A percentile compares a stretch with the other conserved stretches of the same genome.
phyloP scores from a whole-genome alignment of 345 rosid species.

The Cardiospermum halicacabum region DNA sequence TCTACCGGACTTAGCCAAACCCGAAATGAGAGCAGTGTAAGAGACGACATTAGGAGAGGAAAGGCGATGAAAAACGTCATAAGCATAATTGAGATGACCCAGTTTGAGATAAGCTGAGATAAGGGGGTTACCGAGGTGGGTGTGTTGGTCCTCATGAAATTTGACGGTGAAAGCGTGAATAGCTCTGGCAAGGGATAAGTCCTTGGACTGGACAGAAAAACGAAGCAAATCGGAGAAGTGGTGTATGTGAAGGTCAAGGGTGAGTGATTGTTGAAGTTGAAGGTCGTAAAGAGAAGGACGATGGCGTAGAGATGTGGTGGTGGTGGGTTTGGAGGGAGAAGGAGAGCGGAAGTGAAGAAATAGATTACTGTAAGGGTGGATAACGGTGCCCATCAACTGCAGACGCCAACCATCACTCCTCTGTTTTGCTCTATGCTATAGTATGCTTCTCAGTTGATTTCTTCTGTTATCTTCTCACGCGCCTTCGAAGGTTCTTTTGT shows the following conservation, averaged over 20 bases:
- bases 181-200: constrained; percentile 46
- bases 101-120: constrained; percentile 60
- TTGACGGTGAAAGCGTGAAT: constrained; percentile 59
- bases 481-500: too few relatives aligned
- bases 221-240: constrained; percentile 42
- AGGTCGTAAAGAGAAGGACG: constrained; percentile 18
- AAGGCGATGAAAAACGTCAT: constrained; percentile 38
- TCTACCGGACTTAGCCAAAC: constrained; percentile 46
- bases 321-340: constrained; percentile 19
- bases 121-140: constrained; percentile 45
- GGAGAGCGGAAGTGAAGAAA: constrained; percentile 19
- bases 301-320: constrained; percentile 10
- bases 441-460: too few relatives aligned
- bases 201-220: constrained; percentile 40
- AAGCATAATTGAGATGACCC: constrained; percentile 49
- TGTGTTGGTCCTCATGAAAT: constrained; percentile 33
- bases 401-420: constrained; percentile 17
- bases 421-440: too few relatives aligned
- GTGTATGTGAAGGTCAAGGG: constrained; percentile 19
- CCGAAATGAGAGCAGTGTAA: constrained; percentile 58
- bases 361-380: constrained; percentile 25
- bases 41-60: constrained; percentile 64
- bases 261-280: constrained; percentile 3
- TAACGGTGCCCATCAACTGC: constrained; percentile 28
- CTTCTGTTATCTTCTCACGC: not conserved